A percentile compares a stretch with the other conserved stretches of the same genome.
These are phyloP conservation scores for Aspergillus transmontanensis DNA, from an alignment of 2,329 filamentous ascomycete species.

Conservation along the genomic window DNA sequence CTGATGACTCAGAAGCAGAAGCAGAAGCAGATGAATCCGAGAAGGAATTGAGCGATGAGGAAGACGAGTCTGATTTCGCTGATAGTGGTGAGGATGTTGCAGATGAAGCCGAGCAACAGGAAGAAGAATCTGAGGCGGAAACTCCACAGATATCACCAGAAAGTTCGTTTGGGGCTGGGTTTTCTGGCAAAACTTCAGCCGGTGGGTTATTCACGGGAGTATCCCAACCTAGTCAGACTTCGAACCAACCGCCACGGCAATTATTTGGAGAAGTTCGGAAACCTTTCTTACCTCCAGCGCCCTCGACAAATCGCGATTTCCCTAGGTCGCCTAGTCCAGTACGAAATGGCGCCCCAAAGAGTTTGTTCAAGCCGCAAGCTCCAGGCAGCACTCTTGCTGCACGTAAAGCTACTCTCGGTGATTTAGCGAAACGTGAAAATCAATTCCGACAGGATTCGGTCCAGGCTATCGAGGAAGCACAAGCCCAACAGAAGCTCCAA, in stretches of 20 bases:
- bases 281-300: constrained; percentile 39
- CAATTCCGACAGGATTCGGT: constrained; percentile 25
- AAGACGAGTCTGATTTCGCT: constrained; percentile 43
- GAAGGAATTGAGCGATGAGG: constrained; percentile 17
- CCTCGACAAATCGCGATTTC: constrained; percentile 34
- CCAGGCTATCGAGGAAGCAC: constrained; percentile 30
- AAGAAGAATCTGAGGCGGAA: constrained; percentile 28
- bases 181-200: constrained; percentile 38
- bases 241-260: constrained; percentile 31
- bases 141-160: constrained; percentile 46
- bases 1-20: constrained; percentile 39
- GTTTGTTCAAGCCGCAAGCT: constrained; percentile 32
- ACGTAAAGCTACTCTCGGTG: constrained; percentile 41
- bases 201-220: constrained; percentile 45
- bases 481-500: constrained; percentile 33
- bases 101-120: constrained; percentile 15
- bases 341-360: constrained; percentile 33
- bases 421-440: constrained; percentile 34
- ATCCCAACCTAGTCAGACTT: constrained; percentile 26
- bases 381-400: constrained; percentile 43
- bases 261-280: constrained; percentile 51
- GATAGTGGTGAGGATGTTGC: constrained; percentile 17
- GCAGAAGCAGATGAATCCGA: constrained; percentile 39
- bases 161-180: constrained; percentile 45
- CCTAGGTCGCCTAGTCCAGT: constrained; percentile 52